Evolutionary conservation across 371 early-diverging fungal genomes (phyloP), one percentile per base, ranked within the genome.

Genomic region (Entomophthora muscae): DNA sequence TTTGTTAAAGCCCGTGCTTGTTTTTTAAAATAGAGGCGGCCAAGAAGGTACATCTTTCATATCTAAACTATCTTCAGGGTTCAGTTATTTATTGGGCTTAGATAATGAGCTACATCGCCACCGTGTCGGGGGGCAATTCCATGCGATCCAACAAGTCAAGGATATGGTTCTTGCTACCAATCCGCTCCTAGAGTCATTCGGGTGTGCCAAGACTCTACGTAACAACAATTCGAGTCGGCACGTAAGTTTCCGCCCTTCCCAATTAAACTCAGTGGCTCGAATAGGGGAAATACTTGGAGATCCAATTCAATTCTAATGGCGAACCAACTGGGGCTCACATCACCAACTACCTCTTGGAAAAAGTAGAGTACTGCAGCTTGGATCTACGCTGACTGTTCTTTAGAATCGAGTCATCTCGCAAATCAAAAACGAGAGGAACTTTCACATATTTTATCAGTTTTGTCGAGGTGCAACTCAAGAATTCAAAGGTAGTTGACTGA

Each of bases 181-280:
- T 74, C 95, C 98, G 22, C 75, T 99, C 51, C 76, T 99, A 26
- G 99, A 99, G 75, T 90, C 95, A 63, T 99, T 99, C 80, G 99
- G 99, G 57, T 98, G 98, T 76, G 99, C 99, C 53, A 98, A 98
- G 72, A 99, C 99, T 1, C 71, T 95, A 64, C 82, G 95, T 67
- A 99, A 99, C 78, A 93, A 99, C 75, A 99, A 99, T 75, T 95
- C 95, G 1, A 89, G 90, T 81, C 87, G 99, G 26, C 98, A 98
- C 73, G 95, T 89, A 78, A 68, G 82, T 68, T n/a, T n/a, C n/a
- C n/a, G n/a, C n/a, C n/a, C n/a, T n/a, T n/a, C 5, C 3, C 21
- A 52, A 23, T 29, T 53, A 54, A 62, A 67, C 13, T 32, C 31
- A 53, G 52, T 63, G 27, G 26, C n/a, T 23, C 12, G 13, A 52